These are phyloP conservation scores for Mucor velutinosus DNA, from an alignment of 371 early-diverging fungal genomes.

Conservation along the genomic window DNA sequence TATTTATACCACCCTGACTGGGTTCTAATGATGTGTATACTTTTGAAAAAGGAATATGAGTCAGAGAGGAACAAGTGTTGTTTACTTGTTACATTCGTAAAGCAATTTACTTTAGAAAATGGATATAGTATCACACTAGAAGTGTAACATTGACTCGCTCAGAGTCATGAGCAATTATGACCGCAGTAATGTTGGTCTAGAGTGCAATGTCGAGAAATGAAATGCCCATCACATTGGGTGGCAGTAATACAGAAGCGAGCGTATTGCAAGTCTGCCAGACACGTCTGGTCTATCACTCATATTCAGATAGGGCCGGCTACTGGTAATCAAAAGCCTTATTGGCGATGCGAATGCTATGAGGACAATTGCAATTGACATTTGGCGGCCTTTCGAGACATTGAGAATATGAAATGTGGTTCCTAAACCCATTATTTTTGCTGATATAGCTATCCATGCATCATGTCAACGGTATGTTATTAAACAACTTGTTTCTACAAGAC, in stretches of 20 bases:
- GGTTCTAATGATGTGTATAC: neutral
- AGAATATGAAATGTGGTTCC: too few relatives aligned
- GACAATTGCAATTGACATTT: neutral
- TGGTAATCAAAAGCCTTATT: too few relatives aligned
- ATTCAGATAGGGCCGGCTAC: neutral
- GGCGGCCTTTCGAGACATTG: neutral
- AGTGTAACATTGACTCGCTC: neutral
- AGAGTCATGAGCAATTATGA: neutral
- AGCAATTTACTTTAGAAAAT: neutral
- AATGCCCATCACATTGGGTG: neutral
- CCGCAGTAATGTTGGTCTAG: neutral
- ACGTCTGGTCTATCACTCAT: neutral
- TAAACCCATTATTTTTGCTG: too few relatives aligned
- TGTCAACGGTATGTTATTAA: neutral
- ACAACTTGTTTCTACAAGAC: neutral
- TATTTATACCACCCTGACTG: conserved; percentile 3
- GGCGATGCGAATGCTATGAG: neutral
- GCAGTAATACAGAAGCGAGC: neutral
- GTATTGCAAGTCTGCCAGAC: neutral
- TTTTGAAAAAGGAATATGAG: neutral
- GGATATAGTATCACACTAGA: neutral
- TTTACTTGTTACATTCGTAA: neutral
- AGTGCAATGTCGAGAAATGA: neutral
- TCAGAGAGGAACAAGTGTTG: neutral
- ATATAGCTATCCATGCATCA: too few relatives aligned